Evolutionary conservation across 1,284 basidiomycete genomes (phyloP).

Genomic region (Microbotryum scabiosae): DNA sequence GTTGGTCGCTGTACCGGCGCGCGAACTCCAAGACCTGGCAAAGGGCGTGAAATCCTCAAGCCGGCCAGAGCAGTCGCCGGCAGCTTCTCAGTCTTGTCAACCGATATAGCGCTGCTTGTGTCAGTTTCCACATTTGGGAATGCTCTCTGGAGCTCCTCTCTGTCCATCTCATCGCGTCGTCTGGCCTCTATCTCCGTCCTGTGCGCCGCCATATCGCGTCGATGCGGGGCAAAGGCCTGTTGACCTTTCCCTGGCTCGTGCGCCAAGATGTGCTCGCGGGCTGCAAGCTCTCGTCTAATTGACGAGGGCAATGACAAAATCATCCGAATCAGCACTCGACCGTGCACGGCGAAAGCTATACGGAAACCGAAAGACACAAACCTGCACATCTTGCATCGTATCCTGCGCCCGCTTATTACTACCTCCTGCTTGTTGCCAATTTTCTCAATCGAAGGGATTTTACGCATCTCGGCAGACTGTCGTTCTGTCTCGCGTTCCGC

Average conservation of each 20-base stretch:
- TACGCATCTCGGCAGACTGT: too few relatives aligned
- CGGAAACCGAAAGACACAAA: constrained; percentile 35
- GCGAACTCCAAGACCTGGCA: constrained; percentile 1
- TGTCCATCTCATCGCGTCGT: constrained; percentile 17
- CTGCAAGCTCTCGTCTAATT: constrained; percentile 66
- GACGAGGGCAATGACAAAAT: neutral
- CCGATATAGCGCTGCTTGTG: too few relatives aligned
- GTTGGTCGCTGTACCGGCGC: constrained; percentile 6
- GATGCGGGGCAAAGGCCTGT: constrained; percentile 34
- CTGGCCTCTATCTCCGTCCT: constrained; percentile 29
- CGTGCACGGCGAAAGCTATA: neutral
- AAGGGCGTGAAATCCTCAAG: constrained; percentile 3
- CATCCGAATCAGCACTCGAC: too few relatives aligned
- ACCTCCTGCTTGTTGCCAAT: constrained; percentile 24
- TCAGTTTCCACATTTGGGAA: neutral
- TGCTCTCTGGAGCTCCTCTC: constrained; percentile 3
- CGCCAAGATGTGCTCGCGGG: constrained; percentile 82
- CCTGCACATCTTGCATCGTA: constrained; percentile 88
- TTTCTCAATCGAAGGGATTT: constrained; percentile 15
- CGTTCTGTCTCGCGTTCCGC: constrained; percentile 3
- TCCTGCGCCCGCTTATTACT: constrained; percentile 41
- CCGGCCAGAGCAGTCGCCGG: constrained; percentile 8
- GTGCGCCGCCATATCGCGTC: constrained; percentile 35
- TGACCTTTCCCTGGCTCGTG: constrained; percentile 55
- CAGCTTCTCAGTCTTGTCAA: too few relatives aligned